Evolutionary conservation across 139 green algal species (phyloP), one percentile per base, ranked within the genome.

Genomic region (Raphidocelis subcapitata): DNA sequence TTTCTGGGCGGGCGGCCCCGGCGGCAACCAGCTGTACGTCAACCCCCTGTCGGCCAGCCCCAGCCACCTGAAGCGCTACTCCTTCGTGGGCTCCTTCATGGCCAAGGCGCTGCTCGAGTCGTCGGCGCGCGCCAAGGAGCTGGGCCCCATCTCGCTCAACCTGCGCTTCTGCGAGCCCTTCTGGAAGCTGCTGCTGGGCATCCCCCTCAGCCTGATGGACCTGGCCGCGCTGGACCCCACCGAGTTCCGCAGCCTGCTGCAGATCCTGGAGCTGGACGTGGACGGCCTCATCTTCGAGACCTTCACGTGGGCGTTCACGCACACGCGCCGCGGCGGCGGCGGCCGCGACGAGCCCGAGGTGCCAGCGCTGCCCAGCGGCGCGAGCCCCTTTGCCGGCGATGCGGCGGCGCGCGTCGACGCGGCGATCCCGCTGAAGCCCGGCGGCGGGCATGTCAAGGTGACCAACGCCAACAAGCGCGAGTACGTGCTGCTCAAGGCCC

Each of bases 131-230:
- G 79, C 79, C 64, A 87, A 87, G 72, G 84, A 89, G 69, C 76
- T 89, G 69, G 84, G 84, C 33, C 72, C 84, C 52, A 83, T 89
- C 61, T 80, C 80, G 37, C 79, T 89, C 49, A 89, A 86, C 84
- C 84, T 89, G 55, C 72, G 52, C 37, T 83, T 86, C 62, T 84
- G 75, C 59, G 84, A 89, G 76, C 84, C 84, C 0, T 82, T 89
- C 67, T 89, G 84, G 84, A 89, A 89, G 81, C 84, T 89, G 72
- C 65, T 89, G 75, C 73, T 86, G 55, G 84, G 84, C 60, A 81
- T 80, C 44, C 84, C 84, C 12, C 73, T 89, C 31, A 81, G 79
- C 61, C 71, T 89, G 21, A 82, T 86, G 79, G 84, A 89, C 76
- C 73, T 89, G 64, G 81, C 85, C 74, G 65, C 67, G 24, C 68